Conservation (phyloP, 2,329 filamentous ascomycete genomes). For the Orbilia ellipsospora region DNA sequence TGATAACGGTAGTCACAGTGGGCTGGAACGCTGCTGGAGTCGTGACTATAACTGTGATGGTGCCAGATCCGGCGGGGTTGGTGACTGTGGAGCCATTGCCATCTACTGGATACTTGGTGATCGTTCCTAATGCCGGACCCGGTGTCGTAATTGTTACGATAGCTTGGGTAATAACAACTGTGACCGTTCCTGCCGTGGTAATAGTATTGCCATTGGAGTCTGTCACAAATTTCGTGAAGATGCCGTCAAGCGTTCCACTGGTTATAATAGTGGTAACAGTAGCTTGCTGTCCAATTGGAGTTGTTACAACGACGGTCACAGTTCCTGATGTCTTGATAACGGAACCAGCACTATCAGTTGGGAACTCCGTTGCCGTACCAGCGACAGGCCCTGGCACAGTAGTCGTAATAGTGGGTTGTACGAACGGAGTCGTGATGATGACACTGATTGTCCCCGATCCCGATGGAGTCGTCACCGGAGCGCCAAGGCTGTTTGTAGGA, state of each 20-base stretch:
- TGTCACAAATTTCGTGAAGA: neutral
- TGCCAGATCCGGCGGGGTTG: neutral
- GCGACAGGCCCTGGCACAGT: too few relatives aligned
- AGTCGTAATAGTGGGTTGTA: neutral
- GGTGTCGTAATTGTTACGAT: neutral
- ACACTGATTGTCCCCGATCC: constrained; percentile 5
- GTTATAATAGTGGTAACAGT: neutral
- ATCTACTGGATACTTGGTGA: neutral
- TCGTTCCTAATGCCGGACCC: neutral
- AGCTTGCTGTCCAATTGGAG: too few relatives aligned
- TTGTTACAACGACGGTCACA: too few relatives aligned
- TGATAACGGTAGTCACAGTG: neutral
- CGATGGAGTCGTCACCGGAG: neutral
- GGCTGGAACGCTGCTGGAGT: neutral
- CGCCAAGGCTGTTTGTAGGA: too few relatives aligned
- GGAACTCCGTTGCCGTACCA: too few relatives aligned
- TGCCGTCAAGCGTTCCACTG: neutral
- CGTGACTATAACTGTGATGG: constrained; percentile 3
- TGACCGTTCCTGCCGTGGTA: neutral
- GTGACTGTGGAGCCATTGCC: neutral
- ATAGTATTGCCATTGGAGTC: neutral
- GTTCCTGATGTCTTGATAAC: too few relatives aligned
- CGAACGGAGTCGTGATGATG: constrained; percentile 1
- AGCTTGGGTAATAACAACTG: neutral
- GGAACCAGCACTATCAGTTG: too few relatives aligned